These are phyloP conservation scores for Podaxis mareebaensis DNA, from an alignment of 768 basidiomycete species.

Conservation along the genomic window DNA sequence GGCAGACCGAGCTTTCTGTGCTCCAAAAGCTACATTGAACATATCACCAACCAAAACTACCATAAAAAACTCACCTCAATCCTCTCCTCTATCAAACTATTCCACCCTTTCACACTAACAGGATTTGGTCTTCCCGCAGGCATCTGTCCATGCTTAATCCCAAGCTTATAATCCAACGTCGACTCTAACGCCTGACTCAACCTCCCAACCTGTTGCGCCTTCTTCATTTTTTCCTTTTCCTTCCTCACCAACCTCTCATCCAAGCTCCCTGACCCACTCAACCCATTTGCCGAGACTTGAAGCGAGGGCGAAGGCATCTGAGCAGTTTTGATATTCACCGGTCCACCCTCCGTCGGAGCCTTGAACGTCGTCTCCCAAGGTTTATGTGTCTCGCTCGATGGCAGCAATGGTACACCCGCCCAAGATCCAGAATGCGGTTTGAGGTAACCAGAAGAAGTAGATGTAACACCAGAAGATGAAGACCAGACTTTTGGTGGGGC, in stretches of 20 bases:
- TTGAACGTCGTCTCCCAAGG: constrained; percentile 75
- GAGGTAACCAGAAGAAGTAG: constrained; percentile 20
- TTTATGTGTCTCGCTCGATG: constrained; percentile 54
- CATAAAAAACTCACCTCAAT: constrained; percentile 59
- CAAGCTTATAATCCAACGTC: constrained; percentile 75
- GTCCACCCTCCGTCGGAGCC: constrained; percentile 52
- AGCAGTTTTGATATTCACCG: constrained; percentile 53
- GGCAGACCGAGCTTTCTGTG: constrained; percentile 61
- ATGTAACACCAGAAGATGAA: constrained; percentile 10
- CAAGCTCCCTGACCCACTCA: neutral
- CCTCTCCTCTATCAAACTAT: constrained; percentile 70
- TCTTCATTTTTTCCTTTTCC: constrained; percentile 52
- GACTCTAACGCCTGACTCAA: constrained; percentile 67
- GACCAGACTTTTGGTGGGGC: constrained; percentile 35
- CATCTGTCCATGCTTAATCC: constrained; percentile 37
- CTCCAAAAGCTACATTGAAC: neutral
- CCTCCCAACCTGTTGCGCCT: constrained; percentile 52
- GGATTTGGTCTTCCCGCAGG: constrained; percentile 47
- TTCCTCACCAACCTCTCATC: constrained; percentile 32
- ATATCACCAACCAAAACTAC: neutral
- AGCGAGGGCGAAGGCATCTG: constrained; percentile 33
- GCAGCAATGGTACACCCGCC: constrained; percentile 54
- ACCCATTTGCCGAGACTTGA: neutral
- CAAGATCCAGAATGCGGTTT: constrained; percentile 36
- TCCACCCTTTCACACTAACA: constrained; percentile 72